phyloP scores from a whole-genome alignment of 169 alveolate genomes.

The Sarcocystis neurona region DNA sequence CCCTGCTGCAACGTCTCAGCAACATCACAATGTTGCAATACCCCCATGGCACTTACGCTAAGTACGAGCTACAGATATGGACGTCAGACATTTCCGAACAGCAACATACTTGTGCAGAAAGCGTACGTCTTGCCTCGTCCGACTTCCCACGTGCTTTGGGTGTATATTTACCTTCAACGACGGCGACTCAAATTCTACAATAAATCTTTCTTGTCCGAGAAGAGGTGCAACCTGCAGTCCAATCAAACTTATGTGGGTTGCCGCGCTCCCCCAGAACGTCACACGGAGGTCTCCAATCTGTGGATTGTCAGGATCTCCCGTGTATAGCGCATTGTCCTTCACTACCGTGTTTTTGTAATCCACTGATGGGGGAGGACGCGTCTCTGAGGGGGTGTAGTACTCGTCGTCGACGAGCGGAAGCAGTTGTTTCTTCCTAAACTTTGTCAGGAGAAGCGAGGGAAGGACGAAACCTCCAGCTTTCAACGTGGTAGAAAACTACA shows the following conservation, averaged over 20 bases:
- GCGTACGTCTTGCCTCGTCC: too few species aligned
- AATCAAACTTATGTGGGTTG: conserved; percentile 58
- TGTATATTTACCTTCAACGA: background rate
- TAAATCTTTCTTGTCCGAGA: background rate
- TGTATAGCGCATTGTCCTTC: conserved; percentile 45
- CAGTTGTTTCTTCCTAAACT: conserved; percentile 46
- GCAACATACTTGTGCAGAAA: too few species aligned
- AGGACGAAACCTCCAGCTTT: conserved; percentile 54
- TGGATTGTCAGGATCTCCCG: conserved; percentile 56
- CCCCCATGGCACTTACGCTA: too few species aligned
- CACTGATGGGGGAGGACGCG: conserved; percentile 51
- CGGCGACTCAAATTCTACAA: background rate
- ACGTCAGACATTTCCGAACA: too few species aligned
- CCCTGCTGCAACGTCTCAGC: too few species aligned
- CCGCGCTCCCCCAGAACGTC: conserved; percentile 62
- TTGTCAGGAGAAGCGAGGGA: conserved; percentile 17
- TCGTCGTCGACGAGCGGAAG: conserved; percentile 61
- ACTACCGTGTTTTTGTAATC: conserved; percentile 59
- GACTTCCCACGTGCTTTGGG: too few species aligned
- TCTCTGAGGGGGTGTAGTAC: conserved; percentile 26
- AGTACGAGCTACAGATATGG: too few species aligned
- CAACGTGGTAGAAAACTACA: conserved; percentile 18
- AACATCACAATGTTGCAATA: too few species aligned
- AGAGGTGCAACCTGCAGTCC: conserved; percentile 25
- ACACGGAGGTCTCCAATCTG: conserved; percentile 60